Evolutionary conservation across 352 stramenopile genomes (phyloP).

Genomic region (Hyaloperonospora arabidopsidis): DNA sequence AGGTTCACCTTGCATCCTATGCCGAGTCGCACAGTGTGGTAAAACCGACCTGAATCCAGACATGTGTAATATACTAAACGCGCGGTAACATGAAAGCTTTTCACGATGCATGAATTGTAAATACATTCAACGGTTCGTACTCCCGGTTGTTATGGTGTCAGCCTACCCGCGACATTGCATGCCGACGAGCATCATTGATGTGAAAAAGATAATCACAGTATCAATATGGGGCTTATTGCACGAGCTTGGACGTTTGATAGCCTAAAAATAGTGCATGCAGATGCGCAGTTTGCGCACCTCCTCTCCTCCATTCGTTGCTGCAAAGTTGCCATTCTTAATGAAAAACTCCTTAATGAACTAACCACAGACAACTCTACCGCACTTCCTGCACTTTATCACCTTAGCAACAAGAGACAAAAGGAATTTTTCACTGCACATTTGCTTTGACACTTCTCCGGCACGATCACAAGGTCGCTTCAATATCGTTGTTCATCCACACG

Average conservation of each 20-base stretch:
- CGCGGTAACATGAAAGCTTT: conserved; percentile 18
- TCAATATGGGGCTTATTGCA: conserved; percentile 46
- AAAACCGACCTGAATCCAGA: conserved; percentile 17
- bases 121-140: conserved; percentile 46
- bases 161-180: conserved; percentile 37
- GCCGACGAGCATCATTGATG: conserved; percentile 56
- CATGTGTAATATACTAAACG: conserved; percentile 28
- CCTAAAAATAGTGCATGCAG: conserved; percentile 78
- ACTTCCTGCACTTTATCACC: conserved; percentile 83
- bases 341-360: conserved; percentile 75
- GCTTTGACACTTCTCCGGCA: conserved; percentile 73
- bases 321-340: conserved; percentile 54
- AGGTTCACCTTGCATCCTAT: conserved; percentile 14
- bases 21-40: conserved; percentile 12
- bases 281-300: conserved; percentile 72
- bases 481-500: conserved; percentile 76
- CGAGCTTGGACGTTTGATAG: conserved; percentile 48
- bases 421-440: conserved; percentile 70
- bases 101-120: conserved; percentile 59
- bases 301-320: conserved; percentile 24
- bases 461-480: conserved; percentile 69
- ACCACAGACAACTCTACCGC: conserved; percentile 77
- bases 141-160: conserved; percentile 10
- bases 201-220: conserved; percentile 47
- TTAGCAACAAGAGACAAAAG: conserved; percentile 72